Base-by-base conservation (phyloP, 257 asterid species). In the Solanum okadae region DNA sequence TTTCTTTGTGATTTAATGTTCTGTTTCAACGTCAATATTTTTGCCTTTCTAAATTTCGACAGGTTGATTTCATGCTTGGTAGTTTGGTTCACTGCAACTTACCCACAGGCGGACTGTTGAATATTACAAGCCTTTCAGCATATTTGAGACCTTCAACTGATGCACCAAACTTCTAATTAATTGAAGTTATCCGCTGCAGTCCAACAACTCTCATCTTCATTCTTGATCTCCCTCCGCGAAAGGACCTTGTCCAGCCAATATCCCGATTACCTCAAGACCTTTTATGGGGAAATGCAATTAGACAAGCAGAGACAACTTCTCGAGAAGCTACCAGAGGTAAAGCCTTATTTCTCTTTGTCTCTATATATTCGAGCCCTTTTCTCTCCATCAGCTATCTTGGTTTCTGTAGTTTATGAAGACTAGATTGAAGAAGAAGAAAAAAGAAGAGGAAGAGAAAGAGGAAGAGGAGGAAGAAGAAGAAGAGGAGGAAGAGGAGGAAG, bases 1-100 rank as follows among this genome's bases (percentile, higher is more conserved):
- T 33, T 2, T 33, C 5, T 33, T 33, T 33, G 34, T 33, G 34
- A 33, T 33, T 33, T 33, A 33, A 33, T 3, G 34, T 33, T 33
- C 34, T 33, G 5, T 33, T 33, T 33, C 34, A 33, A 33, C 34
- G 34, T 33, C 34, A 33, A 42, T 42, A 42, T 42, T 73, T 65
- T 88, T 83, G 82, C 35, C 44, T 89, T 75, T 78, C 22, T 14
- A 73, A 72, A 35, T 85, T 91, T 84, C 29, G 18, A 88, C 96
- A 95, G 98, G 91, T 96, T 88, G 98, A 96, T 90, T 92, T 95
- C 90, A 42, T 95, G 61, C 67, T 95, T 86, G 98, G 97, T 87
- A 91, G 93, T 87, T 96, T 98, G 98, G 86, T 93, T 78, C 95
- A 95, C 89, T 93, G 98, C 94, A 86, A 91, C 91, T 88, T 95